phyloP scores from a whole-genome alignment of 345 rosid genomes.

The Laguncularia racemosa region DNA sequence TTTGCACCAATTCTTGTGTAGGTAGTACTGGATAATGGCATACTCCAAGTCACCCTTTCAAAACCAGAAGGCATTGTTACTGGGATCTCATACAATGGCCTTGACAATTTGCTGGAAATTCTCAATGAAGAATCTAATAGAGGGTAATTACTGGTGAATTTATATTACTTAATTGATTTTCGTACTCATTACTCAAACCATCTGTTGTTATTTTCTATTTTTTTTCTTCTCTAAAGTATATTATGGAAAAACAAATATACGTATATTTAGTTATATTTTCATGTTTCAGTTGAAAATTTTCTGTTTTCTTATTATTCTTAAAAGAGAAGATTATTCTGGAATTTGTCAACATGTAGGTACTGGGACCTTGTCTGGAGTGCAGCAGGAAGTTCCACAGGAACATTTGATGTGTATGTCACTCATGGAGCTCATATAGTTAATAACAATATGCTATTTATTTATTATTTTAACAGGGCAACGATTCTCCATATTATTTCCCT shows the following conservation, averaged over 20 bases:
- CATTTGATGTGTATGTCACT: slow-evolving; percentile 61
- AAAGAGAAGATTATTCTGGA: background rate
- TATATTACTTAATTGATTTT: background rate
- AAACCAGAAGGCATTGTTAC: slow-evolving; percentile 79
- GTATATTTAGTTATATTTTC: too few species aligned
- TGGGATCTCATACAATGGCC: slow-evolving; percentile 51
- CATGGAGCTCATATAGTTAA: background rate
- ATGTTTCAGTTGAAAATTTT: background rate
- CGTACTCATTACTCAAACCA: too few species aligned
- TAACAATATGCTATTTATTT: background rate
- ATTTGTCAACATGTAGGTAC: slow-evolving; percentile 30
- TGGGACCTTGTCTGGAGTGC: slow-evolving; percentile 78
- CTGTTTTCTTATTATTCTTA: background rate
- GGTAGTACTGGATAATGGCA: slow-evolving; percentile 84
- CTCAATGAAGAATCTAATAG: slow-evolving; percentile 66
- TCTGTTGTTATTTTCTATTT: too few species aligned
- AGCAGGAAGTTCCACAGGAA: slow-evolving; percentile 40
- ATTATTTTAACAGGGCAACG: too few species aligned
- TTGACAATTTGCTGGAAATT: slow-evolving; percentile 86
- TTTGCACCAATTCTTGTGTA: slow-evolving; percentile 14
- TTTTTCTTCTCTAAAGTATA: too few species aligned
- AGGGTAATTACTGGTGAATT: slow-evolving; percentile 41
- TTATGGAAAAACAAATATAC: too few species aligned
- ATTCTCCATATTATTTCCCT: too few species aligned
- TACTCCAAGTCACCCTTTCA: slow-evolving; percentile 58